A percentile compares a stretch with the other conserved stretches of the same genome.
Conservation (phyloP, 139 green algal species). For the Volvox reticuliferus region DNA sequence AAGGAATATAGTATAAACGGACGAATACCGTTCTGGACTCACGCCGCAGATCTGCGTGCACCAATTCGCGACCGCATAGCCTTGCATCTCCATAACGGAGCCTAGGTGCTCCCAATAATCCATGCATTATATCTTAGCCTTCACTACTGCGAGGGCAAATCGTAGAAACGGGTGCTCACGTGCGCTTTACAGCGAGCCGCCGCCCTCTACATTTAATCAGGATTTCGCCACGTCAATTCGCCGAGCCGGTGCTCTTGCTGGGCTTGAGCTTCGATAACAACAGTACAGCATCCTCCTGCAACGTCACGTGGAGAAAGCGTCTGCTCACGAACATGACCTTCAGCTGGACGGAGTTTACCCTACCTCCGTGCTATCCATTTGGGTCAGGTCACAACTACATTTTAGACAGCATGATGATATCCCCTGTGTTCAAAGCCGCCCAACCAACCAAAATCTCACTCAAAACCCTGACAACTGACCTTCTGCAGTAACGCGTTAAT, state of each 20-base stretch:
- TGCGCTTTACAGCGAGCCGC: not conserved
- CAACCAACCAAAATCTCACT: not conserved
- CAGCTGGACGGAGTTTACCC: too few relatives aligned
- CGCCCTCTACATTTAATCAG: not conserved
- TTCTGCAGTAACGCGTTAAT: slow-evolving; percentile 69
- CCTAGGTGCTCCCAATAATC: not conserved
- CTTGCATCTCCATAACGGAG: not conserved
- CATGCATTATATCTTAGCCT: not conserved
- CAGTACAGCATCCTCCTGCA: not conserved
- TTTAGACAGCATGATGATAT: not conserved
- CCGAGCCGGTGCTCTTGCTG: not conserved
- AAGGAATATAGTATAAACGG: not conserved
- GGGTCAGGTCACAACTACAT: not conserved
- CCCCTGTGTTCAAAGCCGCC: not conserved
- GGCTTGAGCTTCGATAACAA: not conserved
- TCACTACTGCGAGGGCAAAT: not conserved
- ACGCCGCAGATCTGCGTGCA: not conserved
- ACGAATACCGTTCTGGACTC: not conserved
- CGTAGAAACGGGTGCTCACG: not conserved
- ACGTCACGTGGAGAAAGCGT: not conserved
- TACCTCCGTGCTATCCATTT: not conserved
- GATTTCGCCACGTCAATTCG: not conserved
- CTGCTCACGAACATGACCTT: not conserved
- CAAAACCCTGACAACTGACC: slow-evolving; percentile 3
- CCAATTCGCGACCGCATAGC: not conserved